Conservation (phyloP, 2,329 filamentous ascomycete species). For the Fusarium austroafricanum region DNA sequence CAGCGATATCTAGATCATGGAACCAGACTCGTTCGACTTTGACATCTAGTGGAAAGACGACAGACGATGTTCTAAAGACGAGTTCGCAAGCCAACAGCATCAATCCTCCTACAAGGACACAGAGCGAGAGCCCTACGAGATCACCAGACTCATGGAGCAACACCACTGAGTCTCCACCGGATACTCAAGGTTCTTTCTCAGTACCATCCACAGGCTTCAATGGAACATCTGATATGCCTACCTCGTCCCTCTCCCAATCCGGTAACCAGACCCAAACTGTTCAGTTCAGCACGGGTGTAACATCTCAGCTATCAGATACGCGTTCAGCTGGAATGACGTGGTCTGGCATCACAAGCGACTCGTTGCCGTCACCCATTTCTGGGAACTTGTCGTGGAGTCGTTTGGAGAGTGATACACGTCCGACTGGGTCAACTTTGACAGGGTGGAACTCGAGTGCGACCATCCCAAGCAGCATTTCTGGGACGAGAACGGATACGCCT, state of each 20-base stretch:
- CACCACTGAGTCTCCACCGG: neutral
- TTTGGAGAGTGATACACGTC: conserved; percentile 20
- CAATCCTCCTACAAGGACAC: neutral
- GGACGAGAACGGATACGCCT: neutral
- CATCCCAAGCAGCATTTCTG: neutral
- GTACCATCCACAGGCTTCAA: neutral
- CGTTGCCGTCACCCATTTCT: conserved; percentile 22
- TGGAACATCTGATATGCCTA: conserved; percentile 3
- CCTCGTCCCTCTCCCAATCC: neutral
- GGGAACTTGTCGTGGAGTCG: conserved; percentile 21
- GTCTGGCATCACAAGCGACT: conserved; percentile 6
- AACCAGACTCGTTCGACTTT: neutral
- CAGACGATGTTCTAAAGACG: neutral
- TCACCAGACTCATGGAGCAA: conserved; percentile 9
- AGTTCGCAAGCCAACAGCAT: neutral
- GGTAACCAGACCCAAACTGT: conserved; percentile 10
- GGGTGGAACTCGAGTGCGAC: conserved; percentile 34
- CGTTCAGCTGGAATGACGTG: conserved; percentile 13
- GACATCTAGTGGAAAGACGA: neutral
- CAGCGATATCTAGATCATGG: neutral
- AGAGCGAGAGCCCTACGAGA: neutral
- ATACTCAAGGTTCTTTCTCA: conserved; percentile 4
- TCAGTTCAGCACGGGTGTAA: neutral
- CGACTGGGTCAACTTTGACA: conserved; percentile 8
- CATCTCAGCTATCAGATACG: neutral